Conservation (phyloP, 805 yeast genomes). For the Ogataea pini region DNA sequence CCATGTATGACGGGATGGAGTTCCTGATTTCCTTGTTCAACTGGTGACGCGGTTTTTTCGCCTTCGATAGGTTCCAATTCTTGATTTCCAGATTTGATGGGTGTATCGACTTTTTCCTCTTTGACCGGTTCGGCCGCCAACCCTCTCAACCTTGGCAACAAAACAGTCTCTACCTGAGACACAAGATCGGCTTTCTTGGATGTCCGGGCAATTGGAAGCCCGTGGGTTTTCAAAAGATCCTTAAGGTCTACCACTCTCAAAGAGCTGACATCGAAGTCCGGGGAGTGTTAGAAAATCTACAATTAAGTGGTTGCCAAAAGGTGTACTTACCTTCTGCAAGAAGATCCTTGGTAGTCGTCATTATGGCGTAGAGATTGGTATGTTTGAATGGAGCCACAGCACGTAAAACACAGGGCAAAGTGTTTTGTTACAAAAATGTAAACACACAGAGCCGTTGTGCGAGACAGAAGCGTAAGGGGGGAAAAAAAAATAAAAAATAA, state of each 20-base stretch:
- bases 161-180: conserved; percentile 5
- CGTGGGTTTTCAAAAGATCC: conserved; percentile 54
- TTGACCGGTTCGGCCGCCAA: background rate
- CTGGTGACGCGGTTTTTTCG: conserved; percentile 1
- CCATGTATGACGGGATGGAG: background rate
- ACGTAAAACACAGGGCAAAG: background rate
- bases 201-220: conserved; percentile 51
- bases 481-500: background rate
- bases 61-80: too few species aligned
- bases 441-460: background rate
- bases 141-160: background rate
- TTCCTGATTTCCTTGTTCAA: too few species aligned
- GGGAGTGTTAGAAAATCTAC: background rate
- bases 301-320: background rate
- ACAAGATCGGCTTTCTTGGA: conserved; percentile 68
- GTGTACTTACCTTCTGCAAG: conserved; percentile 1
- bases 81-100: background rate
- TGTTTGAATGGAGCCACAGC: background rate
- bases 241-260: conserved; percentile 68
- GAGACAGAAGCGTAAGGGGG: background rate
- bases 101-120: background rate
- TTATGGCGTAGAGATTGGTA: background rate
- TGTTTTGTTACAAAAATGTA: background rate
- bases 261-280: conserved; percentile 62
- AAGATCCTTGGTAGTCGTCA: background rate